phyloP scores from a whole-genome alignment of 805 yeast genomes.

The Cyberlindnera americana region DNA sequence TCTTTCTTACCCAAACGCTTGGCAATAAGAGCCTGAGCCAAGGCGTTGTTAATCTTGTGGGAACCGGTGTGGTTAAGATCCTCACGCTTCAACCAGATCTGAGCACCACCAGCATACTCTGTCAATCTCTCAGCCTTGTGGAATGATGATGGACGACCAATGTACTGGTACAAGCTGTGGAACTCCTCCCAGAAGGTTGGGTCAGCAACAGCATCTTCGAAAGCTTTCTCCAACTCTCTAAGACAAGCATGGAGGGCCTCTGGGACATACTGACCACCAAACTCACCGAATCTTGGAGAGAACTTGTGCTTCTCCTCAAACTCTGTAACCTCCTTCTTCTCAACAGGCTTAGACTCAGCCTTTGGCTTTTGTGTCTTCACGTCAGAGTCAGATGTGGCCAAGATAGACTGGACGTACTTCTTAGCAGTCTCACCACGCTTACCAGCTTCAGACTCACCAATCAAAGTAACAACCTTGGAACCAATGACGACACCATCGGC shows the following conservation, averaged over 20 bases:
- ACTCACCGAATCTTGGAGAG: conserved; percentile 83
- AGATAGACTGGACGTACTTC: conserved; percentile 63
- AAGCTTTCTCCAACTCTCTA: conserved; percentile 82
- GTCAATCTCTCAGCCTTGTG: conserved; percentile 89
- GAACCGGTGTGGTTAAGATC: conserved; percentile 90
- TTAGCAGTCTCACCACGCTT: conserved; percentile 59
- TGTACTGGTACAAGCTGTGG: conserved; percentile 77
- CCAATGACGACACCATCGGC: conserved; percentile 98
- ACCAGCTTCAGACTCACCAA: conserved; percentile 62
- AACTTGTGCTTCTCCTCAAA: conserved; percentile 63
- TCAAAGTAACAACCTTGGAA: conserved; percentile 68
- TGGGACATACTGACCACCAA: conserved; percentile 99
- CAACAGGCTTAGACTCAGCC: conserved; percentile 33
- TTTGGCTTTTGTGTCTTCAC: conserved; percentile 6
- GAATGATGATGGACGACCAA: conserved; percentile 93
- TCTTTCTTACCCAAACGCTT: conserved; percentile 73
- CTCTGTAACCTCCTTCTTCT: conserved; percentile 27
- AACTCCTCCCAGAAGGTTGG: conserved; percentile 93
- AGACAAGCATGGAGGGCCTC: conserved; percentile 92
- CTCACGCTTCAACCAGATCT: conserved; percentile 97
- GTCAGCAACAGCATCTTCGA: conserved; percentile 84
- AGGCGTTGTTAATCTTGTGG: conserved; percentile 80
- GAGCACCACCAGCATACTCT: conserved; percentile 90
- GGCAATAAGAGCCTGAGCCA: conserved; percentile 79
- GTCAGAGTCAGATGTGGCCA: conserved; percentile 41